These are phyloP conservation scores for Amylostereum areolatum DNA, from an alignment of 1,284 basidiomycete species.

Conservation along the genomic window DNA sequence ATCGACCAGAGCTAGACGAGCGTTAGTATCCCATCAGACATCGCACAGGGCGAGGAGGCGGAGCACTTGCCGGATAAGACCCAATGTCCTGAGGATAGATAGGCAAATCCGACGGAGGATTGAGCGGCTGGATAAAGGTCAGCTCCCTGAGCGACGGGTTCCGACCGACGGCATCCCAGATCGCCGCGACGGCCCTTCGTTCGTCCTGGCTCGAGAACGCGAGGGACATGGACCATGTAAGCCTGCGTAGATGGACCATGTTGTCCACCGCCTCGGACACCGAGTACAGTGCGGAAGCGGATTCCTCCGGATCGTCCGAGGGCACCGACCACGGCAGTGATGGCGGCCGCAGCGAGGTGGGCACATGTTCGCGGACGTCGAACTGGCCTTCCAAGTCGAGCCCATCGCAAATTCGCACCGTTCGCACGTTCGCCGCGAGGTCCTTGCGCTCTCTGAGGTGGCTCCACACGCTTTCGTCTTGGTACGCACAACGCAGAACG, in stretches of 20 bases:
- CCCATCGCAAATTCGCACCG: constrained; percentile 5
- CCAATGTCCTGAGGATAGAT: neutral
- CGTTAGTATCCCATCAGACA: neutral
- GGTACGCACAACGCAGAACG: constrained; percentile 3
- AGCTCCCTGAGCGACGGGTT: neutral
- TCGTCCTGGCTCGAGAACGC: neutral
- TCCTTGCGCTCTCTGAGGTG: constrained; percentile 5
- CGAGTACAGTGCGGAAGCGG: neutral
- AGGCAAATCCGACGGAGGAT: neutral
- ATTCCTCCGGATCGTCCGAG: neutral
- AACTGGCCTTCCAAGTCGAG: neutral
- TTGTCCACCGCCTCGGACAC: constrained; percentile 1
- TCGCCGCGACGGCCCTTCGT: neutral
- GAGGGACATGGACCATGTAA: constrained; percentile 1
- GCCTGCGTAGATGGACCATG: constrained; percentile 1
- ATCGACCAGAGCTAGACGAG: constrained; percentile 8
- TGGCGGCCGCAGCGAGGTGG: neutral
- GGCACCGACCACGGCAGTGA: neutral
- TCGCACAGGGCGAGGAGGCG: neutral
- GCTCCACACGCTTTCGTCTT: constrained; percentile 2
- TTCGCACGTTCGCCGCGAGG: constrained; percentile 5
- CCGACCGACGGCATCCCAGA: neutral
- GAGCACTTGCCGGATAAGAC: constrained; percentile 1
- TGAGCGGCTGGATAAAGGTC: constrained; percentile 4
- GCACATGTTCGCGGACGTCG: constrained; percentile 3